These are phyloP conservation scores for Clarireedia sp. DNA, from an alignment of 2,329 filamentous ascomycete genomes.

Conservation along the genomic window DNA sequence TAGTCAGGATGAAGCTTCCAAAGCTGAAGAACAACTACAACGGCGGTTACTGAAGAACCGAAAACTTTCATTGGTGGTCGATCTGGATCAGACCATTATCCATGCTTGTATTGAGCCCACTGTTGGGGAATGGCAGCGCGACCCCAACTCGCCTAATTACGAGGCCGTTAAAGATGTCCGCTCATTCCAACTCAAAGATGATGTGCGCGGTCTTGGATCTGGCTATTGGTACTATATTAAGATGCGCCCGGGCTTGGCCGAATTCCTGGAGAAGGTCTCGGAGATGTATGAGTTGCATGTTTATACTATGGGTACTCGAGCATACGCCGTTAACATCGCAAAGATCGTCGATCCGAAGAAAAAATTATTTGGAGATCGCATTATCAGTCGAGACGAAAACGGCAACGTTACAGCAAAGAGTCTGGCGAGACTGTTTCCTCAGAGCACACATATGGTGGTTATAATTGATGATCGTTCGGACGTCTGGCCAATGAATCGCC, in stretches of 20 bases:
- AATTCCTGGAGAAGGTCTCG: slow-evolving; percentile 72
- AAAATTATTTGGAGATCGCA: slow-evolving; percentile 85
- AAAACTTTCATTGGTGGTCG: slow-evolving; percentile 89
- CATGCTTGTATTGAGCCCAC: slow-evolving; percentile 97
- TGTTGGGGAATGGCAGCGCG: slow-evolving; percentile 88
- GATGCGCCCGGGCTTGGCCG: slow-evolving; percentile 75
- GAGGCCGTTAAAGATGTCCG: slow-evolving; percentile 82
- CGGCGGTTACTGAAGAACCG: slow-evolving; percentile 68
- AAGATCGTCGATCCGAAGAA: slow-evolving; percentile 86
- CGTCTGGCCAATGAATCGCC: slow-evolving; percentile 85
- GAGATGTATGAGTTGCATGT: slow-evolving; percentile 90
- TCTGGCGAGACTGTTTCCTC: slow-evolving; percentile 83
- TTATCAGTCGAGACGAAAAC: slow-evolving; percentile 95
- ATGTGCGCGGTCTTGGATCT: slow-evolving; percentile 59
- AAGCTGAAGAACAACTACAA: slow-evolving; percentile 80
- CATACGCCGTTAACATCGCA: slow-evolving; percentile 89
- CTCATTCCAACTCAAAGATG: slow-evolving; percentile 82
- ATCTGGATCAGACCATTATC: slow-evolving; percentile 97
- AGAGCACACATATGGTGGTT: slow-evolving; percentile 97
- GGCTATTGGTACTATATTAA: slow-evolving; percentile 99
- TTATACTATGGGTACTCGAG: slow-evolving; percentile 97
- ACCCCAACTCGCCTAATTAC: slow-evolving; percentile 83
- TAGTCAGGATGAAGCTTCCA: slow-evolving; percentile 70
- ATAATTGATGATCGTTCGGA: slow-evolving; percentile 97
- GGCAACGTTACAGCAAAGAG: slow-evolving; percentile 88